Evolutionary conservation across 208 protist species (phyloP).

Genomic region (Lotmaria passim): DNA sequence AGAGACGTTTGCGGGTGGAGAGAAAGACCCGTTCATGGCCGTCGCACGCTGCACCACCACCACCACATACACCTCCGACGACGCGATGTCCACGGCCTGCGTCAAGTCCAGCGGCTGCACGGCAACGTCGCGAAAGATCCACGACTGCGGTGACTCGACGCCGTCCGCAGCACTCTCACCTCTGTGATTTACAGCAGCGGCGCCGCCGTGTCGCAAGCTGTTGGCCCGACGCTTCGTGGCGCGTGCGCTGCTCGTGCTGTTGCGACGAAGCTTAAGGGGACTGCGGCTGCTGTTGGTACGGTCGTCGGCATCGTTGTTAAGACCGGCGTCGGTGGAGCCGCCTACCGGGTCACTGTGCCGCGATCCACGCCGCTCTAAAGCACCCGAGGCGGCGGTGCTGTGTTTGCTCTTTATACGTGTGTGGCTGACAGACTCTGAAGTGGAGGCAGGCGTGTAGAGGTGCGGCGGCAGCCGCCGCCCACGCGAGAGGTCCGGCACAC

Average conservation of each 20-base stretch:
- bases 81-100: slow-evolving; percentile 29
- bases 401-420: too few relatives aligned
- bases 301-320: background rate
- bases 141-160: slow-evolving; percentile 31
- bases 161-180: too few relatives aligned
- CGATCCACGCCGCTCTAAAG: slow-evolving; percentile 3
- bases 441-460: too few relatives aligned
- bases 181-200: background rate
- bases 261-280: background rate
- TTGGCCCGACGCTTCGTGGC: slow-evolving; percentile 1
- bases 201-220: background rate
- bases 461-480: background rate
- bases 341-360: slow-evolving; percentile 18
- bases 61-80: slow-evolving; percentile 63
- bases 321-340: slow-evolving; percentile 14
- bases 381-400: background rate
- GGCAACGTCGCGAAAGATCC: slow-evolving; percentile 30
- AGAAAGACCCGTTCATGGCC: background rate
- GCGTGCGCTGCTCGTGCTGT: background rate
- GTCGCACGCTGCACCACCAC: slow-evolving; percentile 59
- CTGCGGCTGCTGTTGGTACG: background rate
- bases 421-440: too few relatives aligned
- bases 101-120: slow-evolving; percentile 55
- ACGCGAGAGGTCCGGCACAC: slow-evolving; percentile 24
- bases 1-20: background rate